Evolutionary conservation across 106 monocot genomes (phyloP), one percentile per base, ranked within the genome.

Genomic region (Alisma plantagoaquatica): DNA sequence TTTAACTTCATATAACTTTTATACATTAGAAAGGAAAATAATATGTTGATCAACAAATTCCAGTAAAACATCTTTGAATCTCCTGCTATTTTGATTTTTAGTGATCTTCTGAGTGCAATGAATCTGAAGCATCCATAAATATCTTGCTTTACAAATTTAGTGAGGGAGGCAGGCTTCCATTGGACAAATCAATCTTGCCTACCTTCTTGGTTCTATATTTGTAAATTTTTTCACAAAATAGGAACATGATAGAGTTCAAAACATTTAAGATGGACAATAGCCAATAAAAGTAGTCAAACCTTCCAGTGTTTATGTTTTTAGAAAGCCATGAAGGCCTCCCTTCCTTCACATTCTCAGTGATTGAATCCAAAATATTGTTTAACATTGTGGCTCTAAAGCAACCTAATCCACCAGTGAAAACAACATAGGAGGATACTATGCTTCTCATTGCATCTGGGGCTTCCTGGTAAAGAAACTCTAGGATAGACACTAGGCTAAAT

Each of bases 391-490:
- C 92, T 1, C 63, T 29, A 42, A 93, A 93, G 61, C 92, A 93
- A 8, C 92, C 92, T 33, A 87, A 27, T 1, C 92, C 92, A 27
- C 92, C 92, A 7, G 92, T 87, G 27, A 93, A 71, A 33, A 87
- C 92, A 38, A 87, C 92, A 49, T 93, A 93, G 2, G 92, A 73
- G 0, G 92, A 87, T 0, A 76, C 92, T 0, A 93, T 45, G 28
- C 92, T 93, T 38, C 80, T 74, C 92, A 93, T 93, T 23, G 92
- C 92, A 67, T 93, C 92, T 20, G 92, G 92, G 28, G 92, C 87
- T 63, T 93, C 92, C 67, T 87, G 64, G 23, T 93, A 93, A 8
- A 93, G 69, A 58, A 93, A 87, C 46, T 93, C 92, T 15, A 93
- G 71, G 8, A 93, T 73, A 10, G 74, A 82, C 18, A 93, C 92